A percentile compares a stretch with the other conserved stretches of the same genome.
Evolutionary conservation across 352 stramenopile genomes (phyloP).

Genomic region (Paralagenidium karlingii): DNA sequence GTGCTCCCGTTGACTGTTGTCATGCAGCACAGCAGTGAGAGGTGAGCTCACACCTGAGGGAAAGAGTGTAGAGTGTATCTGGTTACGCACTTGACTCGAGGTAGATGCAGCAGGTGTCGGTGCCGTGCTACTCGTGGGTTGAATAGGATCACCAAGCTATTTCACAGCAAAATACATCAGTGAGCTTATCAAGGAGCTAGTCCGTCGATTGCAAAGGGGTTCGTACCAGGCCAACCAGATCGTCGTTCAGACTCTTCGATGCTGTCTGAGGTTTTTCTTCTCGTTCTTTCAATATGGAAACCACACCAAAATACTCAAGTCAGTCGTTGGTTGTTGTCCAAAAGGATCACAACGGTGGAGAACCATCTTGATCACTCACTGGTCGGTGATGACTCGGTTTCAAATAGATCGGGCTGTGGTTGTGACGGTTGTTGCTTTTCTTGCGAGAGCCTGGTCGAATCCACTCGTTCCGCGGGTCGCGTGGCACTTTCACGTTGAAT

Average conservation of each 20-base stretch:
- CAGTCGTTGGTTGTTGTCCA: too few species aligned
- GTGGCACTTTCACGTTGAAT: constrained; percentile 36
- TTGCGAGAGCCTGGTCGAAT: constrained; percentile 1
- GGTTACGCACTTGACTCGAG: background rate
- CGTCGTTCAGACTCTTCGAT: constrained; percentile 65
- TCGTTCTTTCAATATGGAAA: background rate
- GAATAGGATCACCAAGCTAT: too few species aligned
- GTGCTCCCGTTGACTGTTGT: constrained; percentile 6
- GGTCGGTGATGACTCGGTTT: constrained; percentile 29
- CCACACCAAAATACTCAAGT: background rate
- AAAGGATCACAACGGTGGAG: too few species aligned
- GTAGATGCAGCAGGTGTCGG: background rate
- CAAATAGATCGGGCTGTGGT: constrained; percentile 48
- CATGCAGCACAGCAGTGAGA: too few species aligned
- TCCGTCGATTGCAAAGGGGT: too few species aligned
- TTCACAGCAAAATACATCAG: background rate
- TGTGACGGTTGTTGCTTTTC: constrained; percentile 10
- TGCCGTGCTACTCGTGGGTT: constrained; percentile 2
- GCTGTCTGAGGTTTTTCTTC: constrained; percentile 19
- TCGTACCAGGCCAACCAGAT: constrained; percentile 64
- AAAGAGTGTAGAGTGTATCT: background rate
- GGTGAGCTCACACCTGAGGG: too few species aligned
- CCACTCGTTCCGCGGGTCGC: constrained; percentile 19
- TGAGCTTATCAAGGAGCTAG: too few species aligned
- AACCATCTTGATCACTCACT: too few species aligned